phyloP scores from a whole-genome alignment of 441 rosid genomes.

The Eutrema salsugineum region DNA sequence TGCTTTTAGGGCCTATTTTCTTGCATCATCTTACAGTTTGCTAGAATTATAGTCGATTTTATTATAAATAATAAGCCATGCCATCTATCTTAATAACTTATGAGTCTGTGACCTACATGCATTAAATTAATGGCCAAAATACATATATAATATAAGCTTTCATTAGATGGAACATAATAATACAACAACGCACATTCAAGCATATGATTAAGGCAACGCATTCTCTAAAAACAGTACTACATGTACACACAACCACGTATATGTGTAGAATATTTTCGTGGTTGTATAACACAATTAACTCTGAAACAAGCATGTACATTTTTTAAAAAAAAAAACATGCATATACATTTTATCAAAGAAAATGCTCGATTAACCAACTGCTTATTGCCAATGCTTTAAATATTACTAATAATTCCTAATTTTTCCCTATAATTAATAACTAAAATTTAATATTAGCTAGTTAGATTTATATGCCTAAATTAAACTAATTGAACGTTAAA shows the following conservation, averaged over 20 bases:
- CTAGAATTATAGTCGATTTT: background rate
- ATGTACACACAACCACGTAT: slow-evolving; percentile 1
- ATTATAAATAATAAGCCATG: no score
- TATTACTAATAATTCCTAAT: background rate
- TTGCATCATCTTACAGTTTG: background rate
- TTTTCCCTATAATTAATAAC: background rate
- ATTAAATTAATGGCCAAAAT: background rate
- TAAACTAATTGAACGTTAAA: background rate
- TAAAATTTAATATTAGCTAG: no score
- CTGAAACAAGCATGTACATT: background rate
- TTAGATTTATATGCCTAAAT: background rate
- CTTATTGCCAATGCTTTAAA: background rate
- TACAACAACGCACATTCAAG: slow-evolving; percentile 22
- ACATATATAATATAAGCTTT: slow-evolving; percentile 2
- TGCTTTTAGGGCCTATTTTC: background rate
- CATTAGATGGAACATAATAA: slow-evolving; percentile 4
- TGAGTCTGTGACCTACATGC: background rate
- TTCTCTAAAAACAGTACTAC: slow-evolving; percentile 7
- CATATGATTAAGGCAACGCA: slow-evolving; percentile 29
- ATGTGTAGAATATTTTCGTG: no score
- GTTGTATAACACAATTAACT: background rate
- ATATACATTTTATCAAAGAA: background rate
- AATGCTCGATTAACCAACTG: background rate
- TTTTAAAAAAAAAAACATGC: no score
- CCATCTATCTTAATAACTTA: no score